A percentile compares a stretch with the other conserved stretches of the same genome.
Evolutionary conservation across 768 basidiomycete genomes (phyloP).

Genomic region (Phlegmacium glaucopus): DNA sequence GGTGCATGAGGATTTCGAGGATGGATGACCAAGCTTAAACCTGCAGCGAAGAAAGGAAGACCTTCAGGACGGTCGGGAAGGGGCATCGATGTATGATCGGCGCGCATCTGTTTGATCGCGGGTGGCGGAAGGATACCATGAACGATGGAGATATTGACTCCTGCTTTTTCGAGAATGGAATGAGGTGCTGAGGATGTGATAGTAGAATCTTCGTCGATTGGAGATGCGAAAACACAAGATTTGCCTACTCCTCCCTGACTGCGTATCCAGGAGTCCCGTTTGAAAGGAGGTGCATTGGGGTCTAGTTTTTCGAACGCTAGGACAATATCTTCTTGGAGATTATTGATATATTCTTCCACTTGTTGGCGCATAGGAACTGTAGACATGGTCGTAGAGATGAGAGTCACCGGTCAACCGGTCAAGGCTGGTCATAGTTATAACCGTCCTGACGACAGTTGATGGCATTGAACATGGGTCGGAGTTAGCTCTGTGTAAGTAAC

Average conservation of each 20-base stretch:
- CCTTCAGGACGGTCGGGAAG: slow-evolving; percentile 56
- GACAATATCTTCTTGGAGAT: slow-evolving; percentile 80
- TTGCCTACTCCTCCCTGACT: slow-evolving; percentile 71
- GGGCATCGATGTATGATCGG: slow-evolving; percentile 80
- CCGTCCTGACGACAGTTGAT: no score
- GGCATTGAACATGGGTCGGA: no score
- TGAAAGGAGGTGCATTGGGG: slow-evolving; percentile 64
- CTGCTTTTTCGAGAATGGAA: slow-evolving; percentile 87
- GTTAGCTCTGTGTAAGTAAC: no score
- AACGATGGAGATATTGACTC: slow-evolving; percentile 92
- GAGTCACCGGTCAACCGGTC: no score
- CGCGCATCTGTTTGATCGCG: slow-evolving; percentile 93
- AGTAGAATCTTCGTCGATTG: slow-evolving; percentile 30
- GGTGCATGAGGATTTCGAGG: slow-evolving; percentile 92
- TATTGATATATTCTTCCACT: slow-evolving; percentile 72
- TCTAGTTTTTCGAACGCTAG: slow-evolving; percentile 76
- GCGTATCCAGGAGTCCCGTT: slow-evolving; percentile 78
- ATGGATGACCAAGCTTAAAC: slow-evolving; percentile 90
- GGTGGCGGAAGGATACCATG: slow-evolving; percentile 84
- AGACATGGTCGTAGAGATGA: slow-evolving; percentile 17
- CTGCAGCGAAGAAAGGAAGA: slow-evolving; percentile 91
- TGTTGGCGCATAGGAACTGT: slow-evolving; percentile 63
- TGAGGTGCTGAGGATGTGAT: slow-evolving; percentile 14
- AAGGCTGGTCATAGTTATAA: no score
- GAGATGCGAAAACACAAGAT: slow-evolving; percentile 76